These are phyloP conservation scores for Aspergillus quadricinctus DNA, from an alignment of 2,329 filamentous ascomycete species.

Conservation along the genomic window DNA sequence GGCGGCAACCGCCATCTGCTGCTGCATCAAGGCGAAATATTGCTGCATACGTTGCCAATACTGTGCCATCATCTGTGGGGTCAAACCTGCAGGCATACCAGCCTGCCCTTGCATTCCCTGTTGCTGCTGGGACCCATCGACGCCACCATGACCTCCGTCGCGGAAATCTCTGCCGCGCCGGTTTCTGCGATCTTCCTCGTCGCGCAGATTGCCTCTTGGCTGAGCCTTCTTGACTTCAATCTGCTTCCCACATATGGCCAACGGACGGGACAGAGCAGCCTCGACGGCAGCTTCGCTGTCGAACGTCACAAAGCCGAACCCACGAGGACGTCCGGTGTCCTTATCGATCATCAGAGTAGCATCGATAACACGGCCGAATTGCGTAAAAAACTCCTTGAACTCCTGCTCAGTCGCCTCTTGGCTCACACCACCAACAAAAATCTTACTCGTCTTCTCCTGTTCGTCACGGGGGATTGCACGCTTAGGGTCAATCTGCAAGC, in stretches of 20 bases:
- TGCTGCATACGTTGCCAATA: conserved; percentile 99
- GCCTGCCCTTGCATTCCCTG: conserved; percentile 41
- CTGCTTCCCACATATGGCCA: conserved; percentile 91
- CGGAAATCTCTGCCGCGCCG: conserved; percentile 40
- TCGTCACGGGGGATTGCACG: conserved; percentile 95
- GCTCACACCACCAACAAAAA: conserved; percentile 95
- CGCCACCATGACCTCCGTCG: conserved; percentile 35
- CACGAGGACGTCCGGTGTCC: conserved; percentile 91
- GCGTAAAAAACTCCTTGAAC: conserved; percentile 94
- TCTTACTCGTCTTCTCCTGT: conserved; percentile 97
- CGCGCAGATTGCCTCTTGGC: conserved; percentile 86
- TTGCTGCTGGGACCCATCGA: conserved; percentile 43
- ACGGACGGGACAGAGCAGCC: conserved; percentile 73
- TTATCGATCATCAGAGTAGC: conserved; percentile 99
- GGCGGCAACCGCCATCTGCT: conserved; percentile 65
- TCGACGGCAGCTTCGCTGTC: conserved; percentile 95
- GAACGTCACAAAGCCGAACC: conserved; percentile 97
- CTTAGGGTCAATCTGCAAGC: conserved; percentile 85
- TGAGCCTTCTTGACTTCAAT: conserved; percentile 99
- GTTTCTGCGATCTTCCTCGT: conserved; percentile 70
- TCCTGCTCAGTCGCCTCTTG: conserved; percentile 96
- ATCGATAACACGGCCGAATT: conserved; percentile 93
- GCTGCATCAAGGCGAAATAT: conserved; percentile 92
- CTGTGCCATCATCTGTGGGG: conserved; percentile 94
- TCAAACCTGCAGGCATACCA: conserved; percentile 63